Evolutionary conservation across 2,329 filamentous ascomycete species (phyloP).

Genomic region (Cordyceps javanica): DNA sequence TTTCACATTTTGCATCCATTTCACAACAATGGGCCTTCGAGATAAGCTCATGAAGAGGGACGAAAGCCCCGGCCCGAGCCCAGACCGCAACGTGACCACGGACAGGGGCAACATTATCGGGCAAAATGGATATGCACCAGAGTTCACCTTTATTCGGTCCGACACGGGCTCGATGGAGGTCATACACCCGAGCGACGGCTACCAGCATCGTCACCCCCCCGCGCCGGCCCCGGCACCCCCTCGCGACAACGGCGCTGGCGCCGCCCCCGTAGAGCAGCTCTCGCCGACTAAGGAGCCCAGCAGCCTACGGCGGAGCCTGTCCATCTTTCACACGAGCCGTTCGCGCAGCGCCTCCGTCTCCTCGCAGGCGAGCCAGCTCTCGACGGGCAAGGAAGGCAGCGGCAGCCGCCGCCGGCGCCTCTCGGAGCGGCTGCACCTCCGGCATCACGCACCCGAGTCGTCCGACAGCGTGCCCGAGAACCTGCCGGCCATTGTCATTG

Average conservation of each 20-base stretch:
- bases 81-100: slow-evolving; percentile 23
- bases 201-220: slow-evolving; percentile 20
- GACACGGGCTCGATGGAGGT: slow-evolving; percentile 76
- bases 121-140: slow-evolving; percentile 37
- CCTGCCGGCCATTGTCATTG: slow-evolving; percentile 64
- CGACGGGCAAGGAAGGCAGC: slow-evolving; percentile 21
- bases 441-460: slow-evolving; percentile 45
- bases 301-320: slow-evolving; percentile 35
- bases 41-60: slow-evolving; percentile 51
- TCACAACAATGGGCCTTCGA: slow-evolving; percentile 44
- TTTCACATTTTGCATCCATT: background rate
- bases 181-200: slow-evolving; percentile 60
- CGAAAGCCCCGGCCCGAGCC: slow-evolving; percentile 30
- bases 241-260: slow-evolving; percentile 18
- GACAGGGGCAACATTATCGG: slow-evolving; percentile 21
- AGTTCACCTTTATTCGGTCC: slow-evolving; percentile 78
- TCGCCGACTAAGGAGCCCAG: slow-evolving; percentile 23
- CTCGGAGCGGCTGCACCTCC: slow-evolving; percentile 65
- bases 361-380: slow-evolving; percentile 32
- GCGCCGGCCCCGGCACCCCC: slow-evolving; percentile 10
- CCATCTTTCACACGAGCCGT: slow-evolving; percentile 39
- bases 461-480: slow-evolving; percentile 73
- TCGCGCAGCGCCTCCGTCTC: slow-evolving; percentile 44
- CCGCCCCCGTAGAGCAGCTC: slow-evolving; percentile 24
- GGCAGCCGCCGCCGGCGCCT: slow-evolving; percentile 35